Base-by-base conservation (phyloP, 768 basidiomycete genomes). In the Thelephora aurantiotincta region DNA sequence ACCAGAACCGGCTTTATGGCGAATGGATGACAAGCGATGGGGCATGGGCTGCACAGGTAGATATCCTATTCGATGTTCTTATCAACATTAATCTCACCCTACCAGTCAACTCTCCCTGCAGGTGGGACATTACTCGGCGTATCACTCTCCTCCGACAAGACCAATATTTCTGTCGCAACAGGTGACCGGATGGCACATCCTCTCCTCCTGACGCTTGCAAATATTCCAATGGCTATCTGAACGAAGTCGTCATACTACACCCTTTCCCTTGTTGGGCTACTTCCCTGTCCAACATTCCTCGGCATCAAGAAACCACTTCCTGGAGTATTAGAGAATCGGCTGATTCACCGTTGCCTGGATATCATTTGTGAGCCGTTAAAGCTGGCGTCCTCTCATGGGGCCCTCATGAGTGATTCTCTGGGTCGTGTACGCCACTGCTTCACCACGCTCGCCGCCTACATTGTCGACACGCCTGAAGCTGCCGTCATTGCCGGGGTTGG, bases 401-500 rank as follows among this genome's bases (percentile, higher is more conserved):
- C 26, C 26, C 9, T 4, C 5, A 30, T 30, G 26, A 30, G 26
- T 30, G 26, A 30, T 9, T 30, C 4, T 9, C 4, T 9, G 4
- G 26, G 26, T 9, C 9, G 9, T 30, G 9, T 30, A 4, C 9
- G 26, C 26, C 26, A 30, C 5, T 30, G 26, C 9, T 30, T 30
- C 26, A 30, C 26, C 9, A 4, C 26, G 9, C 26, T 30, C 9
- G 26, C 26, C 9, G 26, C 26, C 4, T 38, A 38, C 11, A 6
- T 20, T 20, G 37, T 11, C 11, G n/a, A 20, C 11, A 38, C 37
- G 6, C 37, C 37, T 38, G 37, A 38, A 20, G 37, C 37, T 11
- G 6, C n/a, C 11, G 20, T 51, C 33, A 20, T 52, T 11, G 33
- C 50, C 11, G 33, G 43, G 7, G 50, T 51, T 2, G 2, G 6